Base-by-base conservation (phyloP, 129 eudicot species). In the carrot (Daucus carota) region DNA sequence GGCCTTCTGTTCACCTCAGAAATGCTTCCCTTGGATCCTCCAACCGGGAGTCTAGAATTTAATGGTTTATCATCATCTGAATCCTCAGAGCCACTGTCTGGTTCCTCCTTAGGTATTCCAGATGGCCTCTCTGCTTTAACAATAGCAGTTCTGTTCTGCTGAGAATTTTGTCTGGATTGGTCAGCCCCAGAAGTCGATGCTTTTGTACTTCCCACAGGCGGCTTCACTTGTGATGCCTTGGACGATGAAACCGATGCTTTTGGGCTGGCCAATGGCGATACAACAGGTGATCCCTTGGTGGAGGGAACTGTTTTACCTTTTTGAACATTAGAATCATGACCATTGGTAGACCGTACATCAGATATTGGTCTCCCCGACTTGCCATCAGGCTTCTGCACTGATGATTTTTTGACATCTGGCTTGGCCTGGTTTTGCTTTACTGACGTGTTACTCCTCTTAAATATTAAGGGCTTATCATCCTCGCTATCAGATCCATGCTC, bases 21-120 rank as follows among this genome's bases (percentile, higher is more conserved):
- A 52, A 82, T 63, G 70, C 75, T 79, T 76, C 76, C 85, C 79
- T 86, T 92, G 10, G 83, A 81, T 57, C 41, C 50, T 33, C 84
- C 83, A 70, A 65, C 76, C 31, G 83, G 32, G 48, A 81, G 41
- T 84, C 88, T 88, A 26, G 73, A 72, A 77, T 88, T 86, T 73
- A 93, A 80, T 59, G 95, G 96, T 82, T 80, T 83, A 76, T 88
- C 90, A 82, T 93, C 98, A 46, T 86, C 98, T 13, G 93, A 92
- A 83, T 87, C 96, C 73, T 88, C 96, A 0, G 85, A 84, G 10
- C 83, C 89, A 59, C 70, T 74, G 40, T 43, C 75, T 34, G 78
- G 82, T 81, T 79, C 78, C 50, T 54, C 75, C 69, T 78, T 60
- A 78, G 86, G 79, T 75, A 77, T 86, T 31, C 34, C 69, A 20